Evolutionary conservation across 257 asterid species (phyloP).

Genomic region (Solanum tarapatanum): DNA sequence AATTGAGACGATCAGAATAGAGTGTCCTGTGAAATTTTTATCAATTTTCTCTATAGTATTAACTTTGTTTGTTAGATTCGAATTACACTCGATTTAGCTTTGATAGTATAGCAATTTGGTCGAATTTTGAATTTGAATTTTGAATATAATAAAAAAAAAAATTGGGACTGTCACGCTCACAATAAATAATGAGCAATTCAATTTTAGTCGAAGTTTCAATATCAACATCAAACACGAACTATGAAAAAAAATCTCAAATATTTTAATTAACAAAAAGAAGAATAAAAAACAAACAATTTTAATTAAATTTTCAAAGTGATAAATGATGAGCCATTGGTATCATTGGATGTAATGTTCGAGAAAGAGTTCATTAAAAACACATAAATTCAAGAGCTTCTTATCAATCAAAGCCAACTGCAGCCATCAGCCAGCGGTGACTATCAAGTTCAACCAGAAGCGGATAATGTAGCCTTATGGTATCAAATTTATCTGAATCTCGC

Average conservation of each 20-base stretch:
- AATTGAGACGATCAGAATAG: neutral
- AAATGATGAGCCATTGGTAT: neutral
- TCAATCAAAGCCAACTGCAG: neutral
- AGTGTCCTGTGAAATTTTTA: neutral
- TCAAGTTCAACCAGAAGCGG: neutral
- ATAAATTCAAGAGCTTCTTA: neutral
- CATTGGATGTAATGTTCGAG: neutral
- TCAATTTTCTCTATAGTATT: neutral
- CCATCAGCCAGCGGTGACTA: neutral
- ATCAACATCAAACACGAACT: too few relatives aligned
- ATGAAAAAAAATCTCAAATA: too few relatives aligned
- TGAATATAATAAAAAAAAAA: too few relatives aligned
- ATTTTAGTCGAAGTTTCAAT: too few relatives aligned
- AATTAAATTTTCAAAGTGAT: too few relatives aligned
- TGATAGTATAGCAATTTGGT: neutral
- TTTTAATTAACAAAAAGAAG: too few relatives aligned
- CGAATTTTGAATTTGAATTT: neutral
- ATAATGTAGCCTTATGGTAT: neutral
- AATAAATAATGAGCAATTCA: too few relatives aligned
- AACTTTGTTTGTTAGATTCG: neutral
- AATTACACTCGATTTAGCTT: neutral
- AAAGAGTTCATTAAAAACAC: neutral
- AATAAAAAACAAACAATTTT: too few relatives aligned
- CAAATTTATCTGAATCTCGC: neutral
- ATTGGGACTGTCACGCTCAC: rapidly evolving